Conservation (phyloP, 768 basidiomycete genomes). For the Cubamyces lactineus region DNA sequence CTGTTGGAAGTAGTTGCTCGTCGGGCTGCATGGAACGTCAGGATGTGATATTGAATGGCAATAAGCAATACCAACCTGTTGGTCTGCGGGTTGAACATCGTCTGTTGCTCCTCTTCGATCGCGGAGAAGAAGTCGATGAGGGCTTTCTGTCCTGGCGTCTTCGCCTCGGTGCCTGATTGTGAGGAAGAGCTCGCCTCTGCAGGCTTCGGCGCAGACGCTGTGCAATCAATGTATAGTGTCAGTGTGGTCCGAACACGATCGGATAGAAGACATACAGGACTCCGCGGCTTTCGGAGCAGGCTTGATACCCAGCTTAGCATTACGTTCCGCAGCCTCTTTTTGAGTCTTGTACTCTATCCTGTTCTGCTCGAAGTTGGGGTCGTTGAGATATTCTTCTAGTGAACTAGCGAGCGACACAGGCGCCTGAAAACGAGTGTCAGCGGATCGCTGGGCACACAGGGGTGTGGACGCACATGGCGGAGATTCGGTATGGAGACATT, state of each 20-base stretch:
- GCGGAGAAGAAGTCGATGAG: slow-evolving; percentile 86
- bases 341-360: slow-evolving; percentile 88
- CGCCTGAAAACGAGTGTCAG: slow-evolving; percentile 52
- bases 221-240: neutral
- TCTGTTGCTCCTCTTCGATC: slow-evolving; percentile 80
- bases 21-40: slow-evolving; percentile 43
- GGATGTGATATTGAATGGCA: neutral
- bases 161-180: slow-evolving; percentile 24
- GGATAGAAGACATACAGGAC: slow-evolving; percentile 35
- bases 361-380: slow-evolving; percentile 97
- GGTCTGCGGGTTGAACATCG: slow-evolving; percentile 68
- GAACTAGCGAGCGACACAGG: slow-evolving; percentile 93
- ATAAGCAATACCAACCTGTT: slow-evolving; percentile 49
- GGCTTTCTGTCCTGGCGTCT: slow-evolving; percentile 47
- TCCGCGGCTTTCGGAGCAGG: slow-evolving; percentile 29
- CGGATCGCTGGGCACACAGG: neutral
- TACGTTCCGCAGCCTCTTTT: slow-evolving; percentile 64
- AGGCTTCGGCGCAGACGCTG: slow-evolving; percentile 26
- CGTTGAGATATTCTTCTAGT: slow-evolving; percentile 93
- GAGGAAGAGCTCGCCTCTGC: slow-evolving; percentile 17
- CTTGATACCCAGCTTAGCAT: slow-evolving; percentile 32
- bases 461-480: slow-evolving; percentile 66
- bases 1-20: slow-evolving; percentile 55
- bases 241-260: neutral
- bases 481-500: slow-evolving; percentile 94